Conservation (phyloP, 192 early-diverging fungal genomes). For the Diversispora epigaea region DNA sequence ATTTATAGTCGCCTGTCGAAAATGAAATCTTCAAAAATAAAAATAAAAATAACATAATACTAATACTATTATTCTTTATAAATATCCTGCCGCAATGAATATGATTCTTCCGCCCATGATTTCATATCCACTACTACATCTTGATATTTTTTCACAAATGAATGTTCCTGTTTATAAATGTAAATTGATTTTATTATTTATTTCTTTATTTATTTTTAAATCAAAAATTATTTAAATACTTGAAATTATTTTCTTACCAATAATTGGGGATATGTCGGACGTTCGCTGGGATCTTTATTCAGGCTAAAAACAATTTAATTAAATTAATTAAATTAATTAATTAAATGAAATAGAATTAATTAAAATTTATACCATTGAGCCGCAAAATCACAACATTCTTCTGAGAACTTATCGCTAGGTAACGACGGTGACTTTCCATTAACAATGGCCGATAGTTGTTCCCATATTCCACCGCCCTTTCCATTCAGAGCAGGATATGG, state of each 20-base stretch:
- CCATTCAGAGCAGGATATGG: constrained; percentile 63
- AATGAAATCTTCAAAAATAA: not conserved
- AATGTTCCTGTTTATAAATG: constrained; percentile 50
- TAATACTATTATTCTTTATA: constrained; percentile 33
- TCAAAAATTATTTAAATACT: no score
- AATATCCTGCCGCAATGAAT: constrained; percentile 37
- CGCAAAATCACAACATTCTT: constrained; percentile 77
- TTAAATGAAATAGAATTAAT: not conserved
- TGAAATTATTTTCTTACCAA: no score
- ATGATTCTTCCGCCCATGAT: constrained; percentile 70
- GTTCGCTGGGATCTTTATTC: no score
- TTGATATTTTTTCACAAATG: constrained; percentile 71
- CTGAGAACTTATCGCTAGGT: constrained; percentile 65
- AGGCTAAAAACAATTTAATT: no score
- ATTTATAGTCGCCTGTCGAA: not conserved
- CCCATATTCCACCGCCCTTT: constrained; percentile 73
- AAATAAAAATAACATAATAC: constrained; percentile 20
- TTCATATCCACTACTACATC: constrained; percentile 76
- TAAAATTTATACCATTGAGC: constrained; percentile 56
- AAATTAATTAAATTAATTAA: no score
- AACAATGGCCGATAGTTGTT: constrained; percentile 85
- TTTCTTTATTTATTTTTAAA: no score
- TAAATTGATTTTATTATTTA: not conserved
- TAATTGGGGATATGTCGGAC: no score
- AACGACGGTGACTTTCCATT: constrained; percentile 71